Evolutionary conservation across 2,329 filamentous ascomycete genomes (phyloP), one percentile per base, ranked within the genome.

Genomic region (Metarhizium rileyi): DNA sequence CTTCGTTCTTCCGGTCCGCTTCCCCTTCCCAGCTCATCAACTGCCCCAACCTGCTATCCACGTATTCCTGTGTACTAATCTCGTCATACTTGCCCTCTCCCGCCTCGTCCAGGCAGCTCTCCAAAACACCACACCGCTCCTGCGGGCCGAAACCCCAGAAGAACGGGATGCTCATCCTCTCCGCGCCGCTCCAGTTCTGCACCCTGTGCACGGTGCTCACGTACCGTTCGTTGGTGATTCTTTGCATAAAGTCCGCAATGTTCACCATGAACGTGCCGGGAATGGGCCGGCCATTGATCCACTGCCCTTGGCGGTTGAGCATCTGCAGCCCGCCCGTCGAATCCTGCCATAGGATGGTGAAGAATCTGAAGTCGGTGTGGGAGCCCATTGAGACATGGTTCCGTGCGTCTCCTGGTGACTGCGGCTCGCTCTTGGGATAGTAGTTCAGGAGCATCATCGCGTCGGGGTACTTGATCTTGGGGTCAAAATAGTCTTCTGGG

Each of bases 401-500:
- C 47, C 12, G 8, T 10, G 30, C 14, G 38, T 7, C n/a, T 26
- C 9, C 18, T 45, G 25, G 6, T 44, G 30, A 20, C 57, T 58
- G 2, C 64, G 57, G n/a, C 33, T 36, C 43, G 23, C 20, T 33
- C 27, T 18, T 20, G 1, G 63, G 65, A 51, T 69, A 69, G 52
- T 68, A 69, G 52, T 73, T 73, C 42, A 73, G 58, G 3, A 64
- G 68, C 20, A 67, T 59, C 5, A 66, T 63, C 5, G 66, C 67
- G 33, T 70, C 77, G 0, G 79, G 79, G 53, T 76, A 71, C 0
- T 69, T 72, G 20, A 74, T 72, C 48, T 78, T 72, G 2, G 63
- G 62, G 52, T 81, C 77, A 57, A 81, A 81, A 48, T 75, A 74
- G 36, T 70, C 57, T 56, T 83, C 78, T 0, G 70, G 67, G 4